Evolutionary conservation across 352 stramenopile genomes (phyloP).

Genomic region (Globisporangium splendens): DNA sequence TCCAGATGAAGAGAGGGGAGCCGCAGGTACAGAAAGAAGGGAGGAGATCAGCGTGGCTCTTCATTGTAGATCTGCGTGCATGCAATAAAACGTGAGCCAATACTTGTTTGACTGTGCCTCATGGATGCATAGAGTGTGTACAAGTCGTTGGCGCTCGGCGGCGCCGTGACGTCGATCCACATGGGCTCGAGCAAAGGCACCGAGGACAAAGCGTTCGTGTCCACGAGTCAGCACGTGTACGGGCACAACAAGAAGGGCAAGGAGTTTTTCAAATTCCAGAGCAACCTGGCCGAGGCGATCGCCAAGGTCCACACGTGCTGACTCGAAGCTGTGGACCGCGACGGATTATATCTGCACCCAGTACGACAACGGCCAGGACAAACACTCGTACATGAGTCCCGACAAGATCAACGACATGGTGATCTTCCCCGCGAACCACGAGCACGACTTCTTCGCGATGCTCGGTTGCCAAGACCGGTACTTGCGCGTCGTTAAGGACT

Average conservation of each 20-base stretch:
- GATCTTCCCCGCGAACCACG: conserved; percentile 47
- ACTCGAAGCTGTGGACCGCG: conserved; percentile 69
- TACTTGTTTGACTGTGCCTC: not conserved
- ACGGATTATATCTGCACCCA: conserved; percentile 82
- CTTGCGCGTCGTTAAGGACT: conserved; percentile 59
- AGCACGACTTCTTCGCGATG: conserved; percentile 59
- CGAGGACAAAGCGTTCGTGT: conserved; percentile 70
- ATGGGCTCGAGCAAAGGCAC: conserved; percentile 71
- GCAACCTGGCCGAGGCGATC: conserved; percentile 79
- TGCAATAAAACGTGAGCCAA: not conserved
- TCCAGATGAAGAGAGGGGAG: conserved; percentile 85
- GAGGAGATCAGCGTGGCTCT: not conserved
- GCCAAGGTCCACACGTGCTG: conserved; percentile 61
- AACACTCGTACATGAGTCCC: conserved; percentile 69
- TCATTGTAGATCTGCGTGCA: not conserved
- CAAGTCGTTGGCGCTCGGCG: conserved; percentile 55
- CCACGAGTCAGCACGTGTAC: conserved; percentile 63
- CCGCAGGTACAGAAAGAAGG: conserved; percentile 33
- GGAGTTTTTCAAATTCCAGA: conserved; percentile 86
- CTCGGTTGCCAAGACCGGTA: conserved; percentile 77
- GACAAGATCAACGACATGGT: conserved; percentile 82
- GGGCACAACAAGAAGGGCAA: conserved; percentile 86
- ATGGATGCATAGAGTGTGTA: conserved; percentile 39
- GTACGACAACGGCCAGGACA: conserved; percentile 81
- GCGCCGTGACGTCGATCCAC: conserved; percentile 59